Percentiles rank a stretch among this genome's conserved stretches.
Evolutionary conservation across 202 grass and related monocot species (phyloP).

Genomic region (Zoysia matrella): DNA sequence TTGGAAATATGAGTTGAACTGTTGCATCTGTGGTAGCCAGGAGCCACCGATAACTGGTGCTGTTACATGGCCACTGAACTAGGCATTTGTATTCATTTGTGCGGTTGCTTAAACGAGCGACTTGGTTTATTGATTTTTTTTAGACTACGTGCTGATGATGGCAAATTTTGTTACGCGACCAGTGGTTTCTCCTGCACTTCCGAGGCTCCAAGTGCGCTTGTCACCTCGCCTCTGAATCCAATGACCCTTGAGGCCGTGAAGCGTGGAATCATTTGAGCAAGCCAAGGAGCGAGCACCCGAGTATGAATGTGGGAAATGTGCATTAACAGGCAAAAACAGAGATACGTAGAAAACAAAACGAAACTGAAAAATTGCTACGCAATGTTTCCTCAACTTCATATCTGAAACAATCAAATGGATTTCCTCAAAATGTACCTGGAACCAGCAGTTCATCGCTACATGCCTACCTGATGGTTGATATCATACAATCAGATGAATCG

Average conservation of each 20-base stretch:
- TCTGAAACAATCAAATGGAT: too few species aligned
- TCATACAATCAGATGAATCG: too few species aligned
- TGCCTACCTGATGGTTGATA: too few species aligned
- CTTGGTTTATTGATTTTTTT: neutral
- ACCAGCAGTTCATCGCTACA: too few species aligned
- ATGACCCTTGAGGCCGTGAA: neutral
- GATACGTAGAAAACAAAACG: too few species aligned
- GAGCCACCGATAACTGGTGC: neutral
- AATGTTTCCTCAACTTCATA: too few species aligned
- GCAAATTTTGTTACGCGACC: neutral
- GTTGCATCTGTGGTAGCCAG: neutral
- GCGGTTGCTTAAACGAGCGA: neutral
- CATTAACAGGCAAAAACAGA: too few species aligned
- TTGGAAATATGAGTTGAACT: constrained; percentile 38
- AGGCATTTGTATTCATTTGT: constrained; percentile 9
- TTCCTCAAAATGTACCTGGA: too few species aligned
- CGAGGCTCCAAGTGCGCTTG: neutral
- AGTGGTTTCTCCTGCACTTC: neutral
- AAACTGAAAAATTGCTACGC: too few species aligned
- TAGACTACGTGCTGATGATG: neutral
- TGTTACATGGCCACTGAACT: constrained; percentile 5
- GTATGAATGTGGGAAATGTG: too few species aligned
- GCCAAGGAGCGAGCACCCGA: too few species aligned
- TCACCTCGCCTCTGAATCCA: neutral
- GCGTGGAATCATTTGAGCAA: neutral